Evolutionary conservation across 345 rosid species (phyloP), one percentile per base, ranked within the genome.

Genomic region (Psidium guajava): DNA sequence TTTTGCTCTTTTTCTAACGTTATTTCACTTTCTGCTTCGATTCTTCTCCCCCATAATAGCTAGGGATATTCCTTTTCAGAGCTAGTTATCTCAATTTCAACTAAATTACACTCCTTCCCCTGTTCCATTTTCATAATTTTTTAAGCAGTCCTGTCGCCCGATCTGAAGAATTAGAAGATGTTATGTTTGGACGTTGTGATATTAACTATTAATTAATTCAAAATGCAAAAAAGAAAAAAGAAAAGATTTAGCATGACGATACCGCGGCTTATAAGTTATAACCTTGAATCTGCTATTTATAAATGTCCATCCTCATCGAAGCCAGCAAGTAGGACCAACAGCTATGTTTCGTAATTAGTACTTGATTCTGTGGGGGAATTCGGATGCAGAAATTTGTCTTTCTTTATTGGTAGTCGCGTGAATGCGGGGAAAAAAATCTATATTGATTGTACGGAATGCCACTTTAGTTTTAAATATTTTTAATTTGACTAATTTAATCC

Each of bases 21-120:
- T 44, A 3, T 52, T 22, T 3, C 15, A 32, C 50, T 82, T 80
- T 58, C 32, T 86, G 7, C 36, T 82, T 21, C 25, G 44, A 27
- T 77, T 54, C 86, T 88, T 89, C 84, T 77, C 87, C 69, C 16
- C 18, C 18, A 58, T 12, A n/a, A n/a, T 58, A n/a, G 0, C 1
- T n/a, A 58, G 69, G 5, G 69, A n/a, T 5, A 58, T 58, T 58
- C 32, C 69, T 58, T 58, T 58, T n/a, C 2, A 2, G n/a, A 58
- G 28, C 32, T 11, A 58, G n/a, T 13, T 12, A 58, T 58, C 1
- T n/a, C 9, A 58, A 58, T 58, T 58, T 58, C n/a, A 58, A 58
- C 69, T 58, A 25, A 58, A 58, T n/a, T n/a, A 58, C 3, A 1
- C 32, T 0, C 32, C 32, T 16, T n/a, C 32, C 32, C 32, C 32